Base-by-base conservation (phyloP, 1,284 basidiomycete species). In the Trametes hirsuta region DNA sequence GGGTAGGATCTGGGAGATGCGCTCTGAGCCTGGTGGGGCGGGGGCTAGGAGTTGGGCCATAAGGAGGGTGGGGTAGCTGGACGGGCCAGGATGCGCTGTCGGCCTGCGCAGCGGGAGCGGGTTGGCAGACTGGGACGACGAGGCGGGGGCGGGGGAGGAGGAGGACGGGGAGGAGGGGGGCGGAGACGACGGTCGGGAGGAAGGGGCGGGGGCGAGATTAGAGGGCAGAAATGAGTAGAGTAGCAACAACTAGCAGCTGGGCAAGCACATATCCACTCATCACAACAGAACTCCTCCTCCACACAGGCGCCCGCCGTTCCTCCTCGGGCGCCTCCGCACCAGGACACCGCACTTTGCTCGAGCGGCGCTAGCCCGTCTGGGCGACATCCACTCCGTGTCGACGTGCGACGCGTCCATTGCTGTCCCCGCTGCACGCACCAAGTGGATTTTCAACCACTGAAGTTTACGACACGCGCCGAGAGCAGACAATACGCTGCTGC, bases 1-100 rank as follows among this genome's bases (percentile, higher is more conserved):
- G 3, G 93, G 91, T 15, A 95, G 79, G 52, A 89, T 73, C 74
- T 93, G 87, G n/a, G 91, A 93, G 45, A 89, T 84, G 30, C 89
- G 79, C 57, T 63, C 69, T 18, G 65, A 67, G 58, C 41, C 63
- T 11, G 71, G 67, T 25, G 72, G 67, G 10, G 68, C 65, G 39
- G 78, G 68, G 15, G 71, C 68, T 56, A 79, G 75, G 61, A 79
- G 71, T 56, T 78, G 74, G 56, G 79, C 76, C 81, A 84, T 83
- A 66, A 67, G 58, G 66, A 65, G 65, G 50, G 66, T 63, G 66
- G 54, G 58, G 50, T 15, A 46, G 53, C 41, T 59, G 42, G 47
- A 57, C 42, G 36, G 58, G 66, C 58, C 53, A 59, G 61, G 44
- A 54, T 60, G 60, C 41, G 53, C 58, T 47, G 61, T 63, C 66